A percentile compares a stretch with the other conserved stretches of the same genome.
These are phyloP conservation scores for Leccinum fallax DNA, from an alignment of 1,284 basidiomycete species.

Conservation along the genomic window DNA sequence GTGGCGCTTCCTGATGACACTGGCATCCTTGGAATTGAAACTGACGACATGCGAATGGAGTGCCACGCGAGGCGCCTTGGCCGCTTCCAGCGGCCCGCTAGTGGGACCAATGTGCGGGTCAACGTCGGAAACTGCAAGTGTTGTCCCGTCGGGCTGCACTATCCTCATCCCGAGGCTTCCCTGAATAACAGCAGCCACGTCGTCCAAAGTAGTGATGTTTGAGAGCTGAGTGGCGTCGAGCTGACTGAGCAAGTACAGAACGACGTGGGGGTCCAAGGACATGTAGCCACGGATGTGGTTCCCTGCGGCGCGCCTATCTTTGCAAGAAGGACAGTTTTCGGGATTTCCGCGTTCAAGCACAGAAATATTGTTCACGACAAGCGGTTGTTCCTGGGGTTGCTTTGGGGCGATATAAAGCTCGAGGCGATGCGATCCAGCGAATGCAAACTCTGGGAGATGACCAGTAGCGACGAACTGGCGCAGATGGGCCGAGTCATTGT, in stretches of 20 bases:
- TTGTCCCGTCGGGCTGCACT: conserved; percentile 18
- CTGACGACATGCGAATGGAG: conserved; percentile 13
- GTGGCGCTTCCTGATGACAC: neutral
- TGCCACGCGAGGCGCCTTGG: conserved; percentile 9
- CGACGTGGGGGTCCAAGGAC: conserved; percentile 15
- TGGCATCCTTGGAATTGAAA: neutral
- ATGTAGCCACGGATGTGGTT: conserved; percentile 18
- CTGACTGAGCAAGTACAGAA: conserved; percentile 15
- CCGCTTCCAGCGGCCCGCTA: neutral
- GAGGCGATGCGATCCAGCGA: conserved; percentile 21
- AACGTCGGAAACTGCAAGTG: conserved; percentile 3
- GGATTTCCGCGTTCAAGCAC: conserved; percentile 15
- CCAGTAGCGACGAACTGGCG: conserved; percentile 12
- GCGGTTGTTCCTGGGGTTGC: neutral
- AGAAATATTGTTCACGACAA: conserved; percentile 19
- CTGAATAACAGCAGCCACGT: conserved; percentile 4
- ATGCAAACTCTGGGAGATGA: conserved; percentile 22
- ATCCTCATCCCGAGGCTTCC: conserved; percentile 16
- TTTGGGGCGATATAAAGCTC: conserved; percentile 17
- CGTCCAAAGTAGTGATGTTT: conserved; percentile 5
- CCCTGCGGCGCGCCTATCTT: conserved; percentile 11
- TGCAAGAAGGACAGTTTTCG: conserved; percentile 12
- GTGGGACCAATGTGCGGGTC: neutral
- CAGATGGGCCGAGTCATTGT: neutral
- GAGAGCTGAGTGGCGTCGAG: neutral